phyloP scores from a whole-genome alignment of 2,329 filamentous ascomycete species.

The Monilinia laxa region DNA sequence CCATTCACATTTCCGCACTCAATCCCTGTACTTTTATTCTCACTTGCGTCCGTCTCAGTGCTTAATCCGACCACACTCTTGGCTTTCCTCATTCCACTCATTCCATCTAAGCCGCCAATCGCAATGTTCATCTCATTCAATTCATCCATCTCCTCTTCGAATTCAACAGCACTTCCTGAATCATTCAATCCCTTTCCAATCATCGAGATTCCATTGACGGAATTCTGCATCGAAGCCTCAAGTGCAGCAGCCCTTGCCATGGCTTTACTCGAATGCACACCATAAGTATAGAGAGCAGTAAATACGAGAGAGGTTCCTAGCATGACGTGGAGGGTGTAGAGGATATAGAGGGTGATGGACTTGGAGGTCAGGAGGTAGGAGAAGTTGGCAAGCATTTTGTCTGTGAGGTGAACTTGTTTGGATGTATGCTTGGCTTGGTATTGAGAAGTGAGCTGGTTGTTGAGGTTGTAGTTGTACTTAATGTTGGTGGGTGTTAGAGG shows the following conservation, averaged over 20 bases:
- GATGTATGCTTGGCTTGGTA: not conserved
- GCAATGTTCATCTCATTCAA: not conserved
- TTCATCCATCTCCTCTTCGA: not conserved
- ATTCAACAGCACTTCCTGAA: slow-evolving; percentile 1
- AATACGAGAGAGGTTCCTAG: slow-evolving; percentile 22
- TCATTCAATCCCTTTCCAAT: not conserved
- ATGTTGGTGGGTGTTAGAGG: not conserved
- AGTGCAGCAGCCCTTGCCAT: slow-evolving; percentile 12
- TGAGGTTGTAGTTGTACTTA: not conserved
- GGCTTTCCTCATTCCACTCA: not conserved
- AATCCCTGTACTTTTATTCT: not conserved
- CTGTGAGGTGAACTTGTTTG: not conserved
- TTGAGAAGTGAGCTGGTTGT: not conserved
- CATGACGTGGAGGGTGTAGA: slow-evolving; percentile 21
- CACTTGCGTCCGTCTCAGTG: not conserved
- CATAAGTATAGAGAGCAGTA: slow-evolving; percentile 18
- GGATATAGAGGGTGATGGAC: slow-evolving; percentile 21
- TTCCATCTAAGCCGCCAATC: not conserved
- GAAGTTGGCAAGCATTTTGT: slow-evolving; percentile 19
- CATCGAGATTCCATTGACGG: not conserved
- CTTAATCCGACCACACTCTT: slow-evolving; percentile 14
- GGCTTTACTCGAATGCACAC: slow-evolving; percentile 20
- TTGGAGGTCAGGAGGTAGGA: slow-evolving; percentile 22
- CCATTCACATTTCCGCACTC: not conserved
- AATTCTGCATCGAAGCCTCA: not conserved